These are phyloP conservation scores for Pichia sp. DNA, from an alignment of 1,139 yeast species.

Conservation along the genomic window DNA sequence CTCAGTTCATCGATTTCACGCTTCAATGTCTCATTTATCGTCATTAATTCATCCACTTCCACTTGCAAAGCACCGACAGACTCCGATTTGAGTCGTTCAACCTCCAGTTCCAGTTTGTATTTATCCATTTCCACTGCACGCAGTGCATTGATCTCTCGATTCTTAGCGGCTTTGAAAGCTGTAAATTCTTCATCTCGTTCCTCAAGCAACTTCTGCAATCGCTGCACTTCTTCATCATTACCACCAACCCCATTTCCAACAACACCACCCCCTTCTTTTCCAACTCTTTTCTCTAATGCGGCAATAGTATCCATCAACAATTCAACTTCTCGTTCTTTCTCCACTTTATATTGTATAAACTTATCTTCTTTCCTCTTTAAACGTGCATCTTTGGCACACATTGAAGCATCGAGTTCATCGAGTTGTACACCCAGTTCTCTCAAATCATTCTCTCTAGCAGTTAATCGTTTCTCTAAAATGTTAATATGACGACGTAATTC, in stretches of 20 bases:
- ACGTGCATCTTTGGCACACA: constrained; percentile 39
- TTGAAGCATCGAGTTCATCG: constrained; percentile 38
- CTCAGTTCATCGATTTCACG: constrained; percentile 24
- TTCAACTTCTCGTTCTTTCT: constrained; percentile 45
- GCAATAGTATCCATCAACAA: constrained; percentile 54
- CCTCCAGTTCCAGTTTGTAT: constrained; percentile 12
- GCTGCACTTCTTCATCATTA: constrained; percentile 13
- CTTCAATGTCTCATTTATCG: constrained; percentile 8
- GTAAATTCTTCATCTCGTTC: not conserved
- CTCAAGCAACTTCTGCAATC: not conserved
- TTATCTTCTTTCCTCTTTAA: constrained; percentile 39
- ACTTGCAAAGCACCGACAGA: not conserved
- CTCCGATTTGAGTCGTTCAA: constrained; percentile 15
- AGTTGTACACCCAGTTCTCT: constrained; percentile 39
- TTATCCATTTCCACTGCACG: constrained; percentile 17
- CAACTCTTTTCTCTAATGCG: constrained; percentile 37
- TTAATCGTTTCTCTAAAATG: constrained; percentile 5
- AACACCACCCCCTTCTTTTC: constrained; percentile 25
- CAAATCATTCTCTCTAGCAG: constrained; percentile 12
- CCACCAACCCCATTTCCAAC: not conserved
- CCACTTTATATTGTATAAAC: constrained; percentile 36
- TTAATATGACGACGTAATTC: constrained; percentile 9
- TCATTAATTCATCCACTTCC: constrained; percentile 1
- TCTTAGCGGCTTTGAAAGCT: constrained; percentile 10
- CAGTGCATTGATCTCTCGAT: constrained; percentile 13